Base-by-base conservation (phyloP, 371 early-diverging fungal genomes). In the Rhizopus sp. region DNA sequence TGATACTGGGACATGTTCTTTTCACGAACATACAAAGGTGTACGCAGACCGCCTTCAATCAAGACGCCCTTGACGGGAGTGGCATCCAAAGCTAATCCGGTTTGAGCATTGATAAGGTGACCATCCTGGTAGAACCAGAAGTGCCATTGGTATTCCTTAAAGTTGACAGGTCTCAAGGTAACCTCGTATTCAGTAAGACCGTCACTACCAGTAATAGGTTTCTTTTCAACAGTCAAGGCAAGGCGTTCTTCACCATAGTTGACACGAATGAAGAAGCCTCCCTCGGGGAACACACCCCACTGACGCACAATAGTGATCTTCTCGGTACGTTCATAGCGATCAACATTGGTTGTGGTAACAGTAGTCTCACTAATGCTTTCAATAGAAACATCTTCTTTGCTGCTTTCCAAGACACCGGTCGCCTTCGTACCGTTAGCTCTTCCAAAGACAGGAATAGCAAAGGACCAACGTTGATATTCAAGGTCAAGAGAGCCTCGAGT, bases 31-130 rank as follows among this genome's bases (percentile, higher is more conserved):
- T 59, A 59, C 13, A 70, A 55, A 16, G 61, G 72, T 2, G 59
- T 53, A 29, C 64, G 69, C 2, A 77, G 51, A 10, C 77, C 77
- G 17, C 69, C 59, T 62, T 77, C 77, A 13, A 70, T 41, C 7
- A 66, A 32, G 8, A 66, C 62, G 34, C 70, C 75, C 16, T 63
- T 57, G 15, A 65, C 53, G 8, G 60, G 53, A 23, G 70, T 59
- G 37, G 72, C 62, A 23, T 77, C 78, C 38, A 83, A 58, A 16
- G 81, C 81, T 46, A 78, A 64, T 8, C 81, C 81, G 16, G 81
- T 83, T 54, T 80, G 74, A 37, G 67, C 72, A 55, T 83, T 80
- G 59, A 83, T 78, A 44, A 83, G 48, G 60, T 80, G 78, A 31
- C 80, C 77, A 12, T 81, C 75, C 48, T 74, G 52, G 50, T 70